Base-by-base conservation (phyloP, 495 filamentous ascomycete genomes). In the Aspergillus sclerotioniger region DNA sequence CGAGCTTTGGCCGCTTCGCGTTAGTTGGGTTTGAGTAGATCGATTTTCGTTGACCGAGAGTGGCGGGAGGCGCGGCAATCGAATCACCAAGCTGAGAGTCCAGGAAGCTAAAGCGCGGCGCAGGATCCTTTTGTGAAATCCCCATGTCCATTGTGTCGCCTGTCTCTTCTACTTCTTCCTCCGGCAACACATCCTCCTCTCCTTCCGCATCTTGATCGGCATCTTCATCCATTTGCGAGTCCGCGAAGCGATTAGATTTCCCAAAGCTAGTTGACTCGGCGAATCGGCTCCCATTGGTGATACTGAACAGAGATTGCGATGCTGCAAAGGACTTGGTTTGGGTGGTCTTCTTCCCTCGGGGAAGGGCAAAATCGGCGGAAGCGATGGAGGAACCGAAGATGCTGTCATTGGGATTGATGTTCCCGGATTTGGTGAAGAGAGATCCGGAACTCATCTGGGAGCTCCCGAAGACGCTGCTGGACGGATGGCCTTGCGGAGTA, bases 401-500 rank as follows among this genome's bases (percentile, higher is more conserved):
- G 57, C 70, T 76, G 56, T 79, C 75, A 51, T 66, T 71, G 37
- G 63, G 67, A 62, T 78, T 65, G 68, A 81, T 48, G 31, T 71
- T 67, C 51, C 66, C 69, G 53, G 82, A 67, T 60, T 76, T 62
- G 28, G 66, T 73, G 54, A 76, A 74, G 7, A 77, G 66, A 0
- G 75, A 72, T 25, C 73, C 70, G 15, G 77, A 72, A 58, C 76
- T 76, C 59, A 83, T 69, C 55, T 87, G 84, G 5, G 88, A 90
- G 72, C 84, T 88, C 32, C 85, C 85, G 52, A 89, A 80, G 54
- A 83, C 70, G 9, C 81, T 82, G 9, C 81, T 82, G 7, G 82
- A 85, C 20, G 83, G 81, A 17, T 80, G 83, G 31, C 87, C 89
- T 57, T 81, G 83, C 10, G 90, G 90, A 28, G 88, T 90, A 69